Evolutionary conservation across 176 grass and related monocot species (phyloP), one percentile per base, ranked within the genome.

Genomic region (Cenchrus purpureus): DNA sequence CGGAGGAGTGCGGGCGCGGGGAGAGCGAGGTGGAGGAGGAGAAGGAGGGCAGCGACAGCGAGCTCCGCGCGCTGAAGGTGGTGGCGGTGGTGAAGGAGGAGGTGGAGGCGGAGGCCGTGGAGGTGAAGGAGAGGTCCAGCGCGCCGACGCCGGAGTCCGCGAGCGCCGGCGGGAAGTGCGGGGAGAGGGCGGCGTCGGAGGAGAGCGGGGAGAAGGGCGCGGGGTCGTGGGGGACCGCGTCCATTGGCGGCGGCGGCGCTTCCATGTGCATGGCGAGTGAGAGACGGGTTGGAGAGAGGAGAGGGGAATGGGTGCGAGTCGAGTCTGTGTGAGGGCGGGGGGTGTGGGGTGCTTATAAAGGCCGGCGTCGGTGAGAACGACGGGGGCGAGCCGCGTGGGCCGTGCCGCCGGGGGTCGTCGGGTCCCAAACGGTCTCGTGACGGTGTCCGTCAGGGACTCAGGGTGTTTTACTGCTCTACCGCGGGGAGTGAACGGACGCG

Each of bases 51-150:
- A 93, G 91, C 22, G 95, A 92, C 19, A 91, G 81, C 20, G 91
- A 94, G 84, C 92, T 92, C 63, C 95, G 92, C 34, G 90, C 92
- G 77, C 92, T 95, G 92, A 94, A 89, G 82, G 91, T 92, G 31
- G 94, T 87, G 90, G 94, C 86, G 19, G 92, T 90, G 60, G 94
- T 87, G 82, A 81, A 86, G 66, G 85, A 88, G 13, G 91, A 91
- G 46, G 91, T 77, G 73, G 89, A 85, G 4, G 87, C 89, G 12
- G 94, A 93, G 29, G 91, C 79, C 1, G 94, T 92, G n/a, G 95
- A 91, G 25, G 90, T 91, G 88, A 97, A 97, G 45, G 91, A 94
- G 57, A 91, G 76, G 65, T 94, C 92, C 1, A 91, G 76, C 57
- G 78, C 84, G 40, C 15, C 64, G 12, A 66, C 82, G 68, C 29